These are phyloP conservation scores for Paramarasmius palmivorus DNA, from an alignment of 1,284 basidiomycete genomes.

Conservation along the genomic window DNA sequence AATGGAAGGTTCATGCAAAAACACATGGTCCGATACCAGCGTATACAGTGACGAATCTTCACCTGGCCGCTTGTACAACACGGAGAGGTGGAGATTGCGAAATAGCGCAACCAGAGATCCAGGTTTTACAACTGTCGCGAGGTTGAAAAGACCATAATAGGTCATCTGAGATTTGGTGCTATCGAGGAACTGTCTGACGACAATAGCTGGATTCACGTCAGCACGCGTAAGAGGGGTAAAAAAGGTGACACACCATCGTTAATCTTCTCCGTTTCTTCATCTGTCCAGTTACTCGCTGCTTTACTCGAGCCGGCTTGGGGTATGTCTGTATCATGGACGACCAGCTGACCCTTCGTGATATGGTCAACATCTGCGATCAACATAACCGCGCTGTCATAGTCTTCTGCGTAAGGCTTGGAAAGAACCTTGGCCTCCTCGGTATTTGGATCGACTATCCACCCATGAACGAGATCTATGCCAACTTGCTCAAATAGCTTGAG, in stretches of 20 bases:
- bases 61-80: conserved; percentile 64
- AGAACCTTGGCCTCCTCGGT: conserved; percentile 62
- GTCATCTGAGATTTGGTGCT: conserved; percentile 80
- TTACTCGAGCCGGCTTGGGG: conserved; percentile 25
- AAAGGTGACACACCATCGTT: conserved; percentile 55
- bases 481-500: conserved; percentile 84
- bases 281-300: conserved; percentile 32
- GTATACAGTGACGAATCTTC: conserved; percentile 64
- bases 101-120: conserved; percentile 77
- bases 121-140: conserved; percentile 55
- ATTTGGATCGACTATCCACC: conserved; percentile 86
- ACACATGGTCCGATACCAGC: conserved; percentile 82
- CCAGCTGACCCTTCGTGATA: conserved; percentile 61
- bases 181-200: conserved; percentile 72
- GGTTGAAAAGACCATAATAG: conserved; percentile 77
- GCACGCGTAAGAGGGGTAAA: background rate
- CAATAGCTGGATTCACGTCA: conserved; percentile 50
- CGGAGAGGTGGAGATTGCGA: conserved; percentile 87
- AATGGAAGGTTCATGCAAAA: conserved; percentile 73
- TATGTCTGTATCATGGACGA: conserved; percentile 36
- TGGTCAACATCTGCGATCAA: conserved; percentile 78
- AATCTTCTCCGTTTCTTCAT: conserved; percentile 59
- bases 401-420: conserved; percentile 38
- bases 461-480: conserved; percentile 81
- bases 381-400: conserved; percentile 73